phyloP scores from a whole-genome alignment of 164 flowering plant species.

The Magnolia officinalis region DNA sequence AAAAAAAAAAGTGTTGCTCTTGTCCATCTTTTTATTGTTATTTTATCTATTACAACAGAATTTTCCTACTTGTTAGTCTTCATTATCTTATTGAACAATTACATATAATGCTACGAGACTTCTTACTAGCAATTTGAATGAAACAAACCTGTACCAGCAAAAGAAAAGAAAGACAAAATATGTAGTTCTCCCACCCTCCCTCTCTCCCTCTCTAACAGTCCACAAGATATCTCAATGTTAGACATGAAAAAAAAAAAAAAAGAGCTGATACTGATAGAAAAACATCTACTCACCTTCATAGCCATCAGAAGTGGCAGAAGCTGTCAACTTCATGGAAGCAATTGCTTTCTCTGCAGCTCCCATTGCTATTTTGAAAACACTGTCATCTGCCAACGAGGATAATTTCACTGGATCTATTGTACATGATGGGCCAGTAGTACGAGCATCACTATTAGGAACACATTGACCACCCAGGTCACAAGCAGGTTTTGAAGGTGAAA shows the following conservation, averaged over 20 bases:
- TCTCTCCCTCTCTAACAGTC: too few species aligned
- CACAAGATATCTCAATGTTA: neutral
- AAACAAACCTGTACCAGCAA: neutral
- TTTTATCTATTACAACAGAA: too few species aligned
- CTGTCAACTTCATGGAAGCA: conserved; percentile 33
- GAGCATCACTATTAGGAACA: conserved; percentile 13
- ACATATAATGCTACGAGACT: neutral
- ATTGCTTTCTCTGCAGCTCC: conserved; percentile 59
- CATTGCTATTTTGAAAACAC: conserved; percentile 44
- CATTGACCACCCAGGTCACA: conserved; percentile 30
- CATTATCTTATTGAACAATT: neutral
- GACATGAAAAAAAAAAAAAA: too few species aligned
- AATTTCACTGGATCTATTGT: conserved; percentile 6
- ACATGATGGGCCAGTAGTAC: conserved; percentile 12
- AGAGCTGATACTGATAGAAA: neutral
- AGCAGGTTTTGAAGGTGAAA: conserved; percentile 32
- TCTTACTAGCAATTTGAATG: neutral
- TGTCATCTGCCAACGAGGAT: conserved; percentile 20
- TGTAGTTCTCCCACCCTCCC: too few species aligned
- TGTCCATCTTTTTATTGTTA: neutral
- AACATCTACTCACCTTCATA: conserved; percentile 28
- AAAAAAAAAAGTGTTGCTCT: neutral
- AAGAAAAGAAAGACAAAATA: neutral
- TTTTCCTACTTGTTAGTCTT: neutral
- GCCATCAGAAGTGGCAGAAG: conserved; percentile 18